phyloP scores from a whole-genome alignment of 202 grass and related monocot species.

The Zoysia matrella region DNA sequence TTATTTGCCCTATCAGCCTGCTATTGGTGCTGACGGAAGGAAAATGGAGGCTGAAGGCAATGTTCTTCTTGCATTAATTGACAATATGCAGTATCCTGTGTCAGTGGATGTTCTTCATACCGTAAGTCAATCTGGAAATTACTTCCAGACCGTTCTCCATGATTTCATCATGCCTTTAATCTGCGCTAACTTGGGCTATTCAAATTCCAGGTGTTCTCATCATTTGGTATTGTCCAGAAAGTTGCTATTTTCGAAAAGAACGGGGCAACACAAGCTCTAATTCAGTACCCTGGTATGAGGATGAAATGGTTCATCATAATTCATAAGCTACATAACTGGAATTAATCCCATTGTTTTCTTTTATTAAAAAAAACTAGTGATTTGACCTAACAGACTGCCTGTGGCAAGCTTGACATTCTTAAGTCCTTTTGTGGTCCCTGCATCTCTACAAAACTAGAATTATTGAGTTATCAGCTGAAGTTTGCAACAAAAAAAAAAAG shows the following conservation, averaged over 20 bases:
- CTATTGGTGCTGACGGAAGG: conserved; percentile 71
- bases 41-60: conserved; percentile 79
- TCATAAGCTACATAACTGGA: not conserved
- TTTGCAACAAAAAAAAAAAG: conserved; percentile 3
- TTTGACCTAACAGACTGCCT: not conserved
- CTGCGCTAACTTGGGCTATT: conserved; percentile 19
- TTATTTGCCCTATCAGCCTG: conserved; percentile 49
- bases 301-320: not conserved
- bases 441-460: not conserved
- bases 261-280: conserved; percentile 76
- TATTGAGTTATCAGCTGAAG: not conserved
- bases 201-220: conserved; percentile 69
- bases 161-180: conserved; percentile 17
- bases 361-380: not conserved
- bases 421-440: not conserved
- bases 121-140: conserved; percentile 44
- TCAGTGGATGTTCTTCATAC: conserved; percentile 89
- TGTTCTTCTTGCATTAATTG: conserved; percentile 79
- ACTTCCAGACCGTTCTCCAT: not conserved
- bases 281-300: conserved; percentile 79
- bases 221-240: conserved; percentile 80
- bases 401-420: not conserved
- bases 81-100: conserved; percentile 86
- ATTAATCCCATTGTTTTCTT: not conserved
- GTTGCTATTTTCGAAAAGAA: conserved; percentile 90